phyloP scores from a whole-genome alignment of 176 grass and related monocot species.

The Dactylis glomerata region DNA sequence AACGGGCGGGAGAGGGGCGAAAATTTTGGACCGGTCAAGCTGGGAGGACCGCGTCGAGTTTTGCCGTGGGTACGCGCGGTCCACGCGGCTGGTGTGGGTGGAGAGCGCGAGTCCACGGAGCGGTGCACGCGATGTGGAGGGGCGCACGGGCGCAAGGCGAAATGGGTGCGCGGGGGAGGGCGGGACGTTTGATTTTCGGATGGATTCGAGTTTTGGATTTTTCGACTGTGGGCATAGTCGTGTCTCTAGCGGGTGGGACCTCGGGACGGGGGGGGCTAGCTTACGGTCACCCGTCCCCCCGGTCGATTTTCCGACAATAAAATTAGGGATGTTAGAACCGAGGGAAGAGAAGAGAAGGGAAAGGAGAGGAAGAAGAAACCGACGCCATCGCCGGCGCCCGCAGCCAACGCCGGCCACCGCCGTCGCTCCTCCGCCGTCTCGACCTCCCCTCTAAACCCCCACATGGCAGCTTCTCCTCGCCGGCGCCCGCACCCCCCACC shows the following conservation, averaged over 20 bases:
- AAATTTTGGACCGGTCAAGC: not conserved
- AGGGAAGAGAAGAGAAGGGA: no score
- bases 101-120: not conserved
- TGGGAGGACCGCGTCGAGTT: not conserved
- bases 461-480: no score
- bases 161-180: not conserved
- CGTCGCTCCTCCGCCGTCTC: no score
- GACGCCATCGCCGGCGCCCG: no score
- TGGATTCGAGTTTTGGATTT: not conserved
- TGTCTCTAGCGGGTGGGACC: not conserved
- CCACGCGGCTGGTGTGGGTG: not conserved
- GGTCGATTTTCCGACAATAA: no score
- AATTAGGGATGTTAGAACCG: no score
- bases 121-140: not conserved
- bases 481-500: no score
- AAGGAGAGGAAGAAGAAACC: no score
- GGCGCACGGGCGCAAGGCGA: not conserved
- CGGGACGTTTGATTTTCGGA: not conserved
- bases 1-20: not conserved
- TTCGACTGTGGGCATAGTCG: not conserved
- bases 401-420: no score
- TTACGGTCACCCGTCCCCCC: no score
- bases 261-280: no score
- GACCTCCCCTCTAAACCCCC: no score
- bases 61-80: not conserved